Base-by-base conservation (phyloP, 2,329 filamentous ascomycete genomes). In the Zymoseptoria passerinii region DNA sequence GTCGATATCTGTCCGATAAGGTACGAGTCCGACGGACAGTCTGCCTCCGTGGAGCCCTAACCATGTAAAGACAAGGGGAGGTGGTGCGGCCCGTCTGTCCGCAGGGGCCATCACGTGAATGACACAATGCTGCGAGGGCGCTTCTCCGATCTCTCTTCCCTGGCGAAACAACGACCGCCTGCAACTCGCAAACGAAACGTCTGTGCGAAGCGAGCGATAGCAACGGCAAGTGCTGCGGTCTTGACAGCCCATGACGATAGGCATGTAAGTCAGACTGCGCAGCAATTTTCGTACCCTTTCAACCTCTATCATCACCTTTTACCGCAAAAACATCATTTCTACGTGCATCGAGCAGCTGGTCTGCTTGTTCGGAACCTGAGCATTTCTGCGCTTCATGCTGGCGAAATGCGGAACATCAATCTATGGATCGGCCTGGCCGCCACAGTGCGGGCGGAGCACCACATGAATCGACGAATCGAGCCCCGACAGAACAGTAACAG, bases 371-470 rank as follows among this genome's bases (percentile, higher is more conserved):
- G 23, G 19, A 52, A 52, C 50, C 23, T 27, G 23, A 52, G 19
- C 23, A 28, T 44, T 44, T 13, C 35, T 44, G 35, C 35, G 35
- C 35, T 44, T 16, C 50, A 28, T 52, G 50, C 50, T 28, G 23
- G n/a, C 23, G 19, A 44, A 9, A 52, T 52, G 50, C 50, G 50
- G 19, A 28, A 18, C 23, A 28, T 28, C 50, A 27, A 28, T 28
- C 13, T 28, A 28, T 28, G n/a, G 23, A 18, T 18, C 50, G 50
- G 27, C 28, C 49, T 54, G 20, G 53, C 53, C 19, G 29, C 53
- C 28, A 10, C 29, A 53, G 72, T 71, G 61, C 78, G 75, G n/a
- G n/a, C 58, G 28, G 59, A 64, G 19, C 66, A 71, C 48, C 71
- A 73, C 61, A 72, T 73, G 69, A 67, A 68, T 51, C 63, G 59